Evolutionary conservation across 306 rosid species (phyloP).

Genomic region (Quercus mongolica): DNA sequence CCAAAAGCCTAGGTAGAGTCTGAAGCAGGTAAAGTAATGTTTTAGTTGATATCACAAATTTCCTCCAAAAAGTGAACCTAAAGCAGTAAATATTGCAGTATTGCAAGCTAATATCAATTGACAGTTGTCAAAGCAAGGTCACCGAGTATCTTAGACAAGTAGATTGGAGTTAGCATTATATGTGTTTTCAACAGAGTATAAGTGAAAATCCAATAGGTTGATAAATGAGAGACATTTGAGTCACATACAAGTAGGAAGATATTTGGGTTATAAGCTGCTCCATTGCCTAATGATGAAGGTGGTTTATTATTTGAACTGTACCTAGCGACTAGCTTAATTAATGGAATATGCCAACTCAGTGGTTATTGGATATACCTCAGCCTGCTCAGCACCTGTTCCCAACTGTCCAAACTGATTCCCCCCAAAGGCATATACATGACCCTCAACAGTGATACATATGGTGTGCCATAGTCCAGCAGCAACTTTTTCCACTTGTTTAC

Average conservation of each 20-base stretch:
- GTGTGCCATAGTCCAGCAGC: slow-evolving; percentile 97
- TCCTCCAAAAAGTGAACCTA: neutral
- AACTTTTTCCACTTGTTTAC: slow-evolving; percentile 44
- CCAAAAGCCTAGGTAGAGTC: slow-evolving; percentile 71
- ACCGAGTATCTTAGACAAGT: neutral
- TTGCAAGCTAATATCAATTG: neutral
- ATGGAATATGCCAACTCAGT: neutral
- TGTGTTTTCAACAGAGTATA: neutral
- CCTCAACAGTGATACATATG: slow-evolving; percentile 60
- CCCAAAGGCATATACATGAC: slow-evolving; percentile 66
- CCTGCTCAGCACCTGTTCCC: slow-evolving; percentile 76
- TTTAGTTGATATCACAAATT: neutral
- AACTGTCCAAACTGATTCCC: slow-evolving; percentile 95
- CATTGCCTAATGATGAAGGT: neutral
- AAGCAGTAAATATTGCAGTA: neutral
- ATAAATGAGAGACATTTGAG: neutral
- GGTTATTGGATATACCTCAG: slow-evolving; percentile 48
- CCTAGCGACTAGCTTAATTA: neutral
- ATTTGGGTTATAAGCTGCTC: neutral
- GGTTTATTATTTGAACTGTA: neutral
- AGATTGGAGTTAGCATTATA: neutral
- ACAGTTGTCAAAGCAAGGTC: neutral
- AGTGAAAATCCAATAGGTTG: neutral
- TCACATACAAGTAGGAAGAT: neutral
- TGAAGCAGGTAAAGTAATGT: slow-evolving; percentile 13